These are phyloP conservation scores for Tylopilus felleus DNA, from an alignment of 768 basidiomycete genomes.

Conservation along the genomic window DNA sequence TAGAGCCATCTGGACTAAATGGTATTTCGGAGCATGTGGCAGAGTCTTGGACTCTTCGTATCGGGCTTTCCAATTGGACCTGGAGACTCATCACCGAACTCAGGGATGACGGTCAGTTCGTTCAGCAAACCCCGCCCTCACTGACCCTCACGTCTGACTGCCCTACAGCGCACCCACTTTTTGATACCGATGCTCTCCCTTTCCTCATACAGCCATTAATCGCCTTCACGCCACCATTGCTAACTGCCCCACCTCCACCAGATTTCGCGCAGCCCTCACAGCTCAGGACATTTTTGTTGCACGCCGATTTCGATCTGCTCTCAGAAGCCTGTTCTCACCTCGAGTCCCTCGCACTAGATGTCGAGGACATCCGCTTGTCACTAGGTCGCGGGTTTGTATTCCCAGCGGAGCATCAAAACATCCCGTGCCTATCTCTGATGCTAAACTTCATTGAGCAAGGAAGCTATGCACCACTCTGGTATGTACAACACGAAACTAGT, in stretches of 20 bases:
- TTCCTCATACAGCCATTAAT: constrained; percentile 56
- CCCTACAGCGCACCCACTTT: constrained; percentile 49
- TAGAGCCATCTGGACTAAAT: constrained; percentile 15
- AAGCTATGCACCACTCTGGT: constrained; percentile 66
- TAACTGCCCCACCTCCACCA: constrained; percentile 34
- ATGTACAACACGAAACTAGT: constrained; percentile 33
- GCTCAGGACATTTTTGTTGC: constrained; percentile 46
- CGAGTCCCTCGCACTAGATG: constrained; percentile 75
- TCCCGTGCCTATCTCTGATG: constrained; percentile 59
- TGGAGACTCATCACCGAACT: constrained; percentile 76
- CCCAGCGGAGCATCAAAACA: constrained; percentile 52
- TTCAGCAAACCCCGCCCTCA: neutral
- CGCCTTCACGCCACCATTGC: constrained; percentile 57
- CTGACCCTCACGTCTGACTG: neutral
- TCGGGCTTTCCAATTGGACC: constrained; percentile 67
- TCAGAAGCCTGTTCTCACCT: constrained; percentile 73
- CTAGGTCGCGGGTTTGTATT: constrained; percentile 64
- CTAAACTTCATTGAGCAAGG: constrained; percentile 75
- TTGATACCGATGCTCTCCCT: constrained; percentile 62
- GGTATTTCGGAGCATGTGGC: constrained; percentile 28
- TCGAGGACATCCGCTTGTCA: constrained; percentile 70
- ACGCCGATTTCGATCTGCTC: constrained; percentile 67
- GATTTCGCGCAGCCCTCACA: constrained; percentile 39
- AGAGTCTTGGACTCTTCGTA: constrained; percentile 67
- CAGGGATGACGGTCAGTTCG: constrained; percentile 61